Evolutionary conservation across 2,329 filamentous ascomycete genomes (phyloP).

Genomic region (Coniella lustricola): DNA sequence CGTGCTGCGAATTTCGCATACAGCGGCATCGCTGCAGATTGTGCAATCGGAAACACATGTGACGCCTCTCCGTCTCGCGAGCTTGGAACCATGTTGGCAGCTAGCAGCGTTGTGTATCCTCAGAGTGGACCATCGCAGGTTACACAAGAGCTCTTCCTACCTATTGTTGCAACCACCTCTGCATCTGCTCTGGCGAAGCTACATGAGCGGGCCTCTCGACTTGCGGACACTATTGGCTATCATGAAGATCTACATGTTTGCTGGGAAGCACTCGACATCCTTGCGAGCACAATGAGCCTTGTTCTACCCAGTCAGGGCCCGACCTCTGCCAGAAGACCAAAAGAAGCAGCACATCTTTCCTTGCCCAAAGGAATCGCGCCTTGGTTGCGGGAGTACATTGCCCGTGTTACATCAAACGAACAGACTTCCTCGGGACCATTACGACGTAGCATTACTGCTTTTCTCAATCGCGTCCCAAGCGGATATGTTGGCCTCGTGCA

Average conservation of each 20-base stretch:
- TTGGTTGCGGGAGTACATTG: constrained; percentile 30
- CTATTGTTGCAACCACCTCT: constrained; percentile 19
- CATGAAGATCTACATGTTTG: constrained; percentile 15
- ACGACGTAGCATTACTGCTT: constrained; percentile 32
- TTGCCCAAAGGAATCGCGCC: constrained; percentile 22
- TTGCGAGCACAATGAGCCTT: constrained; percentile 20
- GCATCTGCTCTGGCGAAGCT: constrained; percentile 14
- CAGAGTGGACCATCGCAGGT: constrained; percentile 1
- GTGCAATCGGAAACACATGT: neutral
- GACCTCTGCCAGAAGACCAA: neutral
- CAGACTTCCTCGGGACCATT: constrained; percentile 24
- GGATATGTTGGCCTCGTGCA: constrained; percentile 30
- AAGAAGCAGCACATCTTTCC: constrained; percentile 9
- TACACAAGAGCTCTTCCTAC: constrained; percentile 8
- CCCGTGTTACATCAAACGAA: constrained; percentile 26
- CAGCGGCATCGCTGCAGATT: constrained; percentile 23
- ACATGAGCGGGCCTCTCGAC: constrained; percentile 12
- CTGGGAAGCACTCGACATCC: constrained; percentile 17
- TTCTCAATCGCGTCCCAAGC: constrained; percentile 31
- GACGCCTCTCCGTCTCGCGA: neutral
- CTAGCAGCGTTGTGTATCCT: neutral
- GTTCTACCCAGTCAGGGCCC: constrained; percentile 13
- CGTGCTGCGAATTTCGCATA: constrained; percentile 30
- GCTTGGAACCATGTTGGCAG: neutral
- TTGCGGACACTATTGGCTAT: neutral